Percentiles rank a stretch among this genome's conserved stretches.
These are phyloP conservation scores for Wolfiporia cocos DNA, from an alignment of 1,284 basidiomycete species.

Conservation along the genomic window DNA sequence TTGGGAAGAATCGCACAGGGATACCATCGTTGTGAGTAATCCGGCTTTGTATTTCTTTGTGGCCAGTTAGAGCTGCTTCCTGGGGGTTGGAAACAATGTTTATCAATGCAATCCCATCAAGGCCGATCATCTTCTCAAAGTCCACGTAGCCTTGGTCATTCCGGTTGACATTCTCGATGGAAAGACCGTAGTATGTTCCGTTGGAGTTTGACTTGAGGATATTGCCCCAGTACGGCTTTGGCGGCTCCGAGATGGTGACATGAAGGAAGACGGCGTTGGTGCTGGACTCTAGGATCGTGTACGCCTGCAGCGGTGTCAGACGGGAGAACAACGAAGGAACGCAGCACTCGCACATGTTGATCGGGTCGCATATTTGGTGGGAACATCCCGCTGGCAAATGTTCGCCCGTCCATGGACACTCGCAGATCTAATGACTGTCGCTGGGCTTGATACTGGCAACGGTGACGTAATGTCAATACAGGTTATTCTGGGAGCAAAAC, in stretches of 20 bases:
- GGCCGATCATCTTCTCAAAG: constrained; percentile 96
- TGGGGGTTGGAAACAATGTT: constrained; percentile 85
- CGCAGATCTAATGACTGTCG: constrained; percentile 71
- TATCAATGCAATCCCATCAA: constrained; percentile 93
- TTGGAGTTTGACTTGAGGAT: constrained; percentile 98
- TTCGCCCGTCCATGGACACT: constrained; percentile 86
- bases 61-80: constrained; percentile 67
- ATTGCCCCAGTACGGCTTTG: constrained; percentile 80
- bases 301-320: constrained; percentile 47
- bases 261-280: constrained; percentile 94
- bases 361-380: constrained; percentile 86
- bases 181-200: constrained; percentile 92
- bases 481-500: neutral
- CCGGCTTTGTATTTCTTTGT: constrained; percentile 76
- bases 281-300: constrained; percentile 91
- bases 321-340: neutral
- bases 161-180: constrained; percentile 86
- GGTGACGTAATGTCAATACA: constrained; percentile 6
- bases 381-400: constrained; percentile 85
- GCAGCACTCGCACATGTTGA: constrained; percentile 58
- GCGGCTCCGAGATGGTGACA: constrained; percentile 83
- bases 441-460: constrained; percentile 49
- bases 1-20: neutral
- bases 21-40: constrained; percentile 97
- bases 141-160: constrained; percentile 87